A percentile compares a stretch with the other conserved stretches of the same genome.
phyloP scores from a whole-genome alignment of 2,329 filamentous ascomycete species.

The Cladorrhinum sp. region DNA sequence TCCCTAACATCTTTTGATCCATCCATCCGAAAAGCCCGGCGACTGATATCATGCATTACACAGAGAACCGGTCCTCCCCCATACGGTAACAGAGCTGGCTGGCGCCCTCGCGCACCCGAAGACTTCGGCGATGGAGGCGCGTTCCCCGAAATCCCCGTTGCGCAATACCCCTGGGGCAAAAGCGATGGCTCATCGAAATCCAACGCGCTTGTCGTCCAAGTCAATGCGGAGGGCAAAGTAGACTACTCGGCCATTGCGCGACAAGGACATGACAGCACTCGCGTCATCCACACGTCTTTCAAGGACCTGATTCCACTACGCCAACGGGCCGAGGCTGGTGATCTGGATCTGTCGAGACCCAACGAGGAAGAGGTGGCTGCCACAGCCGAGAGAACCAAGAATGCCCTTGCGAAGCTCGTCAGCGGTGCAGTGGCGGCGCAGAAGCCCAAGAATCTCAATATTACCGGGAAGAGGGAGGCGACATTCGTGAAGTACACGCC shows the following conservation, averaged over 20 bases:
- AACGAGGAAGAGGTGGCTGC: slow-evolving; percentile 79
- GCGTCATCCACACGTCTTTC: slow-evolving; percentile 92
- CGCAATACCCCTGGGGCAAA: slow-evolving; percentile 96
- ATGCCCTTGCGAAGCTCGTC: slow-evolving; percentile 77
- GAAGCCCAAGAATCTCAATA: slow-evolving; percentile 92
- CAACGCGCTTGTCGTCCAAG: slow-evolving; percentile 89
- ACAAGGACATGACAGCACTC: slow-evolving; percentile 77
- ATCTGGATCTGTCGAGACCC: slow-evolving; percentile 82
- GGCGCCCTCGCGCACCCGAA: slow-evolving; percentile 83
- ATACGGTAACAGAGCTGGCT: slow-evolving; percentile 83
- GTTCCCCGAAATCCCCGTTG: slow-evolving; percentile 89
- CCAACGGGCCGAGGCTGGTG: slow-evolving; percentile 87
- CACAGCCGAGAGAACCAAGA: slow-evolving; percentile 83
- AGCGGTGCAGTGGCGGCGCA: slow-evolving; percentile 84
- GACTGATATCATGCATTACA: neutral
- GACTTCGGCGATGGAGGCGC: slow-evolving; percentile 96
- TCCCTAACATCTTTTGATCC: neutral
- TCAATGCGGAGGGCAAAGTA: slow-evolving; percentile 87
- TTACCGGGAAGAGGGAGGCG: slow-evolving; percentile 74
- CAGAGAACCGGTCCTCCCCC: slow-evolving; percentile 78
- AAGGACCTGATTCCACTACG: slow-evolving; percentile 93
- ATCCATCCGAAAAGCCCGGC: neutral
- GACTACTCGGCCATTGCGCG: slow-evolving; percentile 95
- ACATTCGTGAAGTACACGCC: slow-evolving; percentile 96
- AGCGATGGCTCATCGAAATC: slow-evolving; percentile 67